A percentile compares a stretch with the other conserved stretches of the same genome.
These are phyloP conservation scores for Leucosporidium yakuticum DNA, from an alignment of 768 basidiomycete species.

Conservation along the genomic window DNA sequence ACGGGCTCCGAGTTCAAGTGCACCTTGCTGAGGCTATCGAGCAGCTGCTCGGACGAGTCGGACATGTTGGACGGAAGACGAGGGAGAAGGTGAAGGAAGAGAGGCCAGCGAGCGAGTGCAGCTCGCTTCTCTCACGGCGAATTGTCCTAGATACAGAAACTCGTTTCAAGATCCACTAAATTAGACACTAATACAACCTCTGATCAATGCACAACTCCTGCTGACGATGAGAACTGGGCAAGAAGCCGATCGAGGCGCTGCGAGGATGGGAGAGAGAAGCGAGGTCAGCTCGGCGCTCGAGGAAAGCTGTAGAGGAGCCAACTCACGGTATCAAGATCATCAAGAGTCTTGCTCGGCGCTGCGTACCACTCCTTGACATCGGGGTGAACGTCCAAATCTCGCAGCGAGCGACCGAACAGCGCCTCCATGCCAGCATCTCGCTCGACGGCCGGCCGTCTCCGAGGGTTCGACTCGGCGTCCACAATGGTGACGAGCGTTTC, in stretches of 20 bases:
- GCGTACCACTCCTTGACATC: conserved; percentile 14
- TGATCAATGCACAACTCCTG: no score
- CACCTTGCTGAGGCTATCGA: no score
- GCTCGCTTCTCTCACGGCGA: no score
- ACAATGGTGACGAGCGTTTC: conserved; percentile 31
- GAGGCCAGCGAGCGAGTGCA: no score
- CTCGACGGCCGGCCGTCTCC: background rate
- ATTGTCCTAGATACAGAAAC: no score
- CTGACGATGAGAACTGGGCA: background rate
- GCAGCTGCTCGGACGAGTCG: no score
- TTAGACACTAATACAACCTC: no score
- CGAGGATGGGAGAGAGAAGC: background rate
- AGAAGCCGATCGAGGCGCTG: conserved; percentile 3
- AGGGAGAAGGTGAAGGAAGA: no score
- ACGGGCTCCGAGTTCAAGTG: no score
- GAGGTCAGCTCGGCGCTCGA: background rate
- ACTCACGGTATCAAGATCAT: conserved; percentile 21
- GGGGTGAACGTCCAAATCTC: conserved; percentile 12
- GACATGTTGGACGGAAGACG: no score
- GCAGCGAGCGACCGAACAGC: conserved; percentile 24
- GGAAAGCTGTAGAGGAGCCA: no score
- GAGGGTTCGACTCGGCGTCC: background rate
- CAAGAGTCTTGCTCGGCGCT: conserved; percentile 6
- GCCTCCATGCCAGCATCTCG: conserved; percentile 16
- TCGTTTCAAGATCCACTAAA: no score